phyloP scores from a whole-genome alignment of 768 basidiomycete species.

The Boletellus ananiceps region DNA sequence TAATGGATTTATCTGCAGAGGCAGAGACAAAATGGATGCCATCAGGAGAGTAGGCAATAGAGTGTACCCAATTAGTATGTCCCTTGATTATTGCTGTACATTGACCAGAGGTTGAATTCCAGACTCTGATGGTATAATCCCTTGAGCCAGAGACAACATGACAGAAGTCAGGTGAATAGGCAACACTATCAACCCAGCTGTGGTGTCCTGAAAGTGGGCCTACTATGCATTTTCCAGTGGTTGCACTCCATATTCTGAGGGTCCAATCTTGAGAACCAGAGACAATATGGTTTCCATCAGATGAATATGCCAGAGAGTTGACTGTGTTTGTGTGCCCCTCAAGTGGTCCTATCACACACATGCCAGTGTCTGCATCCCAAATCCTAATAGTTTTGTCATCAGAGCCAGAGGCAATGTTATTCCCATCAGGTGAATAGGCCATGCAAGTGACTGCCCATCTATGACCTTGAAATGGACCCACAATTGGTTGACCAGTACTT shows the following conservation, averaged over 20 bases:
- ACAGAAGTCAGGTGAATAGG: constrained; percentile 23
- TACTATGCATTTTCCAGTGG: constrained; percentile 5
- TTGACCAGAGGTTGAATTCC: constrained; percentile 13
- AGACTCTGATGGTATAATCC: constrained; percentile 17
- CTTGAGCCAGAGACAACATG: constrained; percentile 16
- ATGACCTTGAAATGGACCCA: constrained; percentile 3
- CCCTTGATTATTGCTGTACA: constrained; percentile 6
- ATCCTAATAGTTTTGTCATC: constrained; percentile 11
- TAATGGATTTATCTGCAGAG: constrained; percentile 15
- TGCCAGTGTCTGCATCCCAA: constrained; percentile 20
- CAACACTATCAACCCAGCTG: not conserved
- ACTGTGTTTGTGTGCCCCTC: constrained; percentile 6
- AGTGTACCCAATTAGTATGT: constrained; percentile 5
- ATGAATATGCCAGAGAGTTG: constrained; percentile 15
- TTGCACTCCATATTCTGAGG: constrained; percentile 16
- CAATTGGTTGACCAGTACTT: constrained; percentile 13
- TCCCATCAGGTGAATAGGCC: constrained; percentile 27
- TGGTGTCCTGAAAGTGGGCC: constrained; percentile 9
- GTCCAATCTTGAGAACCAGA: constrained; percentile 11
- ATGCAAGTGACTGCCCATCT: not conserved
- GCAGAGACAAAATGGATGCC: constrained; percentile 22
- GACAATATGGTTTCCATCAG: constrained; percentile 18
- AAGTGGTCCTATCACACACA: constrained; percentile 10
- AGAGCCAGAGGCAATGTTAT: constrained; percentile 13
- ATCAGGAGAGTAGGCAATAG: constrained; percentile 26